These are phyloP conservation scores for Paradendryphiella salina DNA, from an alignment of 2,329 filamentous ascomycete genomes.

Conservation along the genomic window DNA sequence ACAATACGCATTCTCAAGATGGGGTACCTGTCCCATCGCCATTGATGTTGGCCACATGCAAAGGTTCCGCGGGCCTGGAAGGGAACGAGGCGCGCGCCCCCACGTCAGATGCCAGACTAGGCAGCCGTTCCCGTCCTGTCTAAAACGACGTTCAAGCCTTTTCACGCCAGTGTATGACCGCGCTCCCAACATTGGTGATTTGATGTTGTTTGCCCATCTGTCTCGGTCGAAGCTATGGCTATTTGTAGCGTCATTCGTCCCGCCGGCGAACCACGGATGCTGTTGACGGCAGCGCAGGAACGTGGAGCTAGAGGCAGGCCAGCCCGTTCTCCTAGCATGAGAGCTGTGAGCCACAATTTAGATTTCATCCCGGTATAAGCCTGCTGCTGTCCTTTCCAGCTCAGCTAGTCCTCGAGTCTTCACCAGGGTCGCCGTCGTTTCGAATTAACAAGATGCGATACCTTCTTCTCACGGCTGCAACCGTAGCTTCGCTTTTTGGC, in stretches of 20 bases:
- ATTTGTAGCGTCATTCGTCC: background rate
- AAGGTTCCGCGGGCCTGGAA: slow-evolving; percentile 2
- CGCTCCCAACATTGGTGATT: background rate
- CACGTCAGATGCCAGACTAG: background rate
- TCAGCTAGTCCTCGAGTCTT: background rate
- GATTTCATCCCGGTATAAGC: slow-evolving; percentile 7
- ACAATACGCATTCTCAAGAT: background rate
- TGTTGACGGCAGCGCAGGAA: slow-evolving; percentile 5
- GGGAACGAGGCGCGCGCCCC: background rate
- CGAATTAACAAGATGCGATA: slow-evolving; percentile 21
- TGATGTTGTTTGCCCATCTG: background rate
- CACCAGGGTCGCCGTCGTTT: slow-evolving; percentile 2
- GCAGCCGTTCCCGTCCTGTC: slow-evolving; percentile 6
- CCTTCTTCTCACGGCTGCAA: slow-evolving; percentile 14
- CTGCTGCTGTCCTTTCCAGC: background rate
- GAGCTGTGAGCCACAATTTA: slow-evolving; percentile 5
- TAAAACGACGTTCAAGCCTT: slow-evolving; percentile 4
- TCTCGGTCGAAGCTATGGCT: slow-evolving; percentile 6
- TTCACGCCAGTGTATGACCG: slow-evolving; percentile 1
- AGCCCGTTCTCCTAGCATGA: background rate
- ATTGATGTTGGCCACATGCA: background rate
- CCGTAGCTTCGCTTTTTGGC: slow-evolving; percentile 15
- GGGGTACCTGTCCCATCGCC: background rate
- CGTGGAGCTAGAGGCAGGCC: slow-evolving; percentile 2
- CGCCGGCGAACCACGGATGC: background rate